These are phyloP conservation scores for Stemphylium beticola DNA, from an alignment of 2,329 filamentous ascomycete genomes.

Conservation along the genomic window DNA sequence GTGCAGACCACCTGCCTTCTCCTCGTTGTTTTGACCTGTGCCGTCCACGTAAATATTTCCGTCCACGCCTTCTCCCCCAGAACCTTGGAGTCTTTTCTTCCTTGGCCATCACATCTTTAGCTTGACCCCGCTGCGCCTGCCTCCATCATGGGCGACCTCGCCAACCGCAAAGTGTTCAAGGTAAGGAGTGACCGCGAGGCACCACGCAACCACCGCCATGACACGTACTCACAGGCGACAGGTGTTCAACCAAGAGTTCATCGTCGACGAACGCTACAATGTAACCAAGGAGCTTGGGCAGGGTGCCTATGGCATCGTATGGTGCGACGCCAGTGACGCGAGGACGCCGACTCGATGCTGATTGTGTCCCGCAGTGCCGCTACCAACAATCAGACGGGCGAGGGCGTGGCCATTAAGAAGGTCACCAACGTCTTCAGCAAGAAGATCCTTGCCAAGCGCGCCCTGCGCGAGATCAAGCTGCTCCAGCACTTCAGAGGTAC, in stretches of 20 bases:
- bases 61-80: conserved; percentile 2
- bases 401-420: conserved; percentile 98
- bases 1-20: conserved; percentile 24
- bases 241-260: conserved; percentile 98
- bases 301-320: conserved; percentile 98
- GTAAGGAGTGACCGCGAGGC: conserved; percentile 1
- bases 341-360: conserved; percentile 17
- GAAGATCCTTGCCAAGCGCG: conserved; percentile 98
- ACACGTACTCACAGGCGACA: conserved; percentile 8
- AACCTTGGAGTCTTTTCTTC: conserved; percentile 62
- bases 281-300: conserved; percentile 99
- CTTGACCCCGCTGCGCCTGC: conserved; percentile 8
- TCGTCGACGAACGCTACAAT: conserved; percentile 97
- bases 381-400: conserved; percentile 85
- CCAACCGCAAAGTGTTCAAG: conserved; percentile 70
- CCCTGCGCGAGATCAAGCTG: conserved; percentile 96
- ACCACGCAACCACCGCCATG: background rate
- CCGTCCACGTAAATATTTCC: conserved; percentile 2
- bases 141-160: conserved; percentile 62
- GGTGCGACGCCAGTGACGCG: conserved; percentile 62
- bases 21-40: conserved; percentile 11
- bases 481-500: conserved; percentile 87
- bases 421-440: conserved; percentile 99
- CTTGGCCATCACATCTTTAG: conserved; percentile 1
- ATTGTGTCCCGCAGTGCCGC: conserved; percentile 70